Base-by-base conservation (phyloP, 768 basidiomycete species). In the Sporobolomyces pararoseus region DNA sequence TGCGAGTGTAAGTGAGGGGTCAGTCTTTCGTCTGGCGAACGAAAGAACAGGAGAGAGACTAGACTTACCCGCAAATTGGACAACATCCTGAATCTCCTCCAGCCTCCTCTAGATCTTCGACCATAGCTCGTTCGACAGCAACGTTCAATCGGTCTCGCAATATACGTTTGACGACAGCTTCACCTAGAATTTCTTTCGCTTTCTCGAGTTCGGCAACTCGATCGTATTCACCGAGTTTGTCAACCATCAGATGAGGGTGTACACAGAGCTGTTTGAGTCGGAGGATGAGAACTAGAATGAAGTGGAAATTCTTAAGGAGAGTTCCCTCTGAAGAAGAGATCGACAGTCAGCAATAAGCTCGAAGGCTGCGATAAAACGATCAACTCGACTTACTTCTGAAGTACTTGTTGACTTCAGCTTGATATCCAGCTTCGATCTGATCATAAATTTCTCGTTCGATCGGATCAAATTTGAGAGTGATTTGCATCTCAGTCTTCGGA, bases 381-480 rank as follows among this genome's bases (percentile, higher is more conserved):
- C 39, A 17, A 42, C 39, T 42, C 17, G 9, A 21, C 55, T 37
- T 23, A 57, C 55, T 16, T 59, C 58, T 39, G 58, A 59, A 59
- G 58, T 46, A 59, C 42, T 46, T 59, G 58, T 46, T 44, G 39
- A 59, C 42, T 21, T 59, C 7, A 81, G 78, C 21, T 23, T 59
- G 58, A 29, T 59, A 59, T 14, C 58, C 58, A 27, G 39, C 58
- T 46, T 59, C 58, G 12, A 59, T 59, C n/a, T 27, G 13, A 76
- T 95, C 95, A 80, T 96, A 96, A n/a, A 82, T 83, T 52, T 84
- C 81, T 77, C 96, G 94, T 0, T 86, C 83, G 2, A 42, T 23
- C 13, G 80, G 46, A 70, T 89, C 89, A 72, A 97, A 96, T 4
- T 82, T 79, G 80, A 93, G 95, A 2, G 86, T 83, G 0, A 93